Percentiles rank a stretch among this genome's conserved stretches.
Conservation (phyloP, 2,329 filamentous ascomycete genomes). For the Emergomyces pasteurianus region DNA sequence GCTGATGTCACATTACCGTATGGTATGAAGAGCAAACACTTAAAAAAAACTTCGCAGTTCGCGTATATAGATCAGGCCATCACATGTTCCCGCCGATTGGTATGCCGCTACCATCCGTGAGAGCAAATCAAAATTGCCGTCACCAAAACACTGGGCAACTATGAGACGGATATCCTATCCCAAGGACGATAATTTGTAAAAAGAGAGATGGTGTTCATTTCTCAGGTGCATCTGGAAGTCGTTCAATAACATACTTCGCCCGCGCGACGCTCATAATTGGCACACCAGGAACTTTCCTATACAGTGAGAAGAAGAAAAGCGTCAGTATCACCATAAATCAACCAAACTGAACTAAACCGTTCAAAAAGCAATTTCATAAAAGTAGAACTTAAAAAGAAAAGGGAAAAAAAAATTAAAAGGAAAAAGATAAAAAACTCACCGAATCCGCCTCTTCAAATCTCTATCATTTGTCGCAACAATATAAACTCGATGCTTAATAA, state of each 20-base stretch:
- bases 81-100: background rate
- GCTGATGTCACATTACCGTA: background rate
- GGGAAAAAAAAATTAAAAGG: background rate
- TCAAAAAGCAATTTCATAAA: background rate
- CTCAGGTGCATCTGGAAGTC: conserved; percentile 72
- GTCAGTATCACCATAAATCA: background rate
- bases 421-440: conserved; percentile 25
- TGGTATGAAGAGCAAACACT: background rate
- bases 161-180: background rate
- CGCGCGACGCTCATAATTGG: conserved; percentile 65
- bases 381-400: too few species aligned
- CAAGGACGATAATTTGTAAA: background rate
- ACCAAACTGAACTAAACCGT: background rate
- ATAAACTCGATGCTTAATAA: conserved; percentile 63
- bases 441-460: conserved; percentile 67
- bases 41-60: background rate
- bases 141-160: too few species aligned
- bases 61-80: background rate
- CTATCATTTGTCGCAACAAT: conserved; percentile 61
- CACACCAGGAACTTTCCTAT: conserved; percentile 57
- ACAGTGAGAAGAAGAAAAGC: background rate
- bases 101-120: background rate
- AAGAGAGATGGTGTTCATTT: conserved; percentile 20
- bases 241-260: conserved; percentile 90
- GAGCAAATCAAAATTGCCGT: background rate